A percentile compares a stretch with the other conserved stretches of the same genome.
Evolutionary conservation across 192 early-diverging fungal genomes (phyloP).

Genomic region (Gryganskiella cystojenkinii): DNA sequence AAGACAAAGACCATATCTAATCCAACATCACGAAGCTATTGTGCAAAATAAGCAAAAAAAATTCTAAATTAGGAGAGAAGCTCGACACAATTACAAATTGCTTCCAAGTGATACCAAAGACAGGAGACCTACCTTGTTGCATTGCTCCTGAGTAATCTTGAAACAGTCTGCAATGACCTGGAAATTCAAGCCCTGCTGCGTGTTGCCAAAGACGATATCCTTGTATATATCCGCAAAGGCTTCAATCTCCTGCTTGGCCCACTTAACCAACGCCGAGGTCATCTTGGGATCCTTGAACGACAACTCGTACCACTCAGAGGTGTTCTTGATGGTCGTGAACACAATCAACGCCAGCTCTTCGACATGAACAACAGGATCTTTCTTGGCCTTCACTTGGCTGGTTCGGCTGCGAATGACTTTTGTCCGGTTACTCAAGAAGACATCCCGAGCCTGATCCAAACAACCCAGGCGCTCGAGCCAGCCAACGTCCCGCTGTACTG

Average conservation of each 20-base stretch:
- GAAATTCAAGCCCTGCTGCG: slow-evolving; percentile 69
- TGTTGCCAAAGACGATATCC: slow-evolving; percentile 83
- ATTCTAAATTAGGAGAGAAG: no score
- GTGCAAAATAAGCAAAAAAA: no score
- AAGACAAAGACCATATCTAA: slow-evolving; percentile 88
- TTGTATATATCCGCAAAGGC: slow-evolving; percentile 87
- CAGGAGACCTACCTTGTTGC: slow-evolving; percentile 66
- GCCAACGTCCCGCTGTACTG: slow-evolving; percentile 82
- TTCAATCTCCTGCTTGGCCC: slow-evolving; percentile 89
- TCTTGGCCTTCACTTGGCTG: slow-evolving; percentile 90
- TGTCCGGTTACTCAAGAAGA: slow-evolving; percentile 84
- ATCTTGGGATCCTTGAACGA: slow-evolving; percentile 91
- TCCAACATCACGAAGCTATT: slow-evolving; percentile 85
- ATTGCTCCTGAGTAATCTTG: slow-evolving; percentile 79
- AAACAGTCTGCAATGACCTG: slow-evolving; percentile 88
- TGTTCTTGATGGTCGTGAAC: slow-evolving; percentile 93
- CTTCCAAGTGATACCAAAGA: not conserved
- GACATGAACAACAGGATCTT: slow-evolving; percentile 88
- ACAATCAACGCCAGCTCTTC: slow-evolving; percentile 87
- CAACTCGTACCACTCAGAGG: slow-evolving; percentile 94
- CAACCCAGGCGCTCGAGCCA: slow-evolving; percentile 83
- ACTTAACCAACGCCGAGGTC: slow-evolving; percentile 93
- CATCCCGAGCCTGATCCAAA: slow-evolving; percentile 86
- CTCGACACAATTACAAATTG: not conserved
- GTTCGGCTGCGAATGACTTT: slow-evolving; percentile 81